phyloP scores from a whole-genome alignment of 371 early-diverging fungal species.

The Mortierella sp. region DNA sequence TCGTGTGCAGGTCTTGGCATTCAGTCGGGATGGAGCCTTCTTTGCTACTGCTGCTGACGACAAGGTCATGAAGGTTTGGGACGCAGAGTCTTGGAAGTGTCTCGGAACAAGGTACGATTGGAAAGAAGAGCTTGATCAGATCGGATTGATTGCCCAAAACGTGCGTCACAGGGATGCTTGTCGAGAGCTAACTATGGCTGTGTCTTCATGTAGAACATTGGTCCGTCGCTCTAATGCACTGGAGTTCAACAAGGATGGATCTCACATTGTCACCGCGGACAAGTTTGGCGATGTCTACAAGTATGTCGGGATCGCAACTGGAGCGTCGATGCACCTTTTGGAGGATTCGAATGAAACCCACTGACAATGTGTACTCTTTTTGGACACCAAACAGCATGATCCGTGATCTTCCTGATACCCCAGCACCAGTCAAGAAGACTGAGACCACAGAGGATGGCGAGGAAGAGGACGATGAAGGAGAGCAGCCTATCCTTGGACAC shows the following conservation, averaged over 20 bases:
- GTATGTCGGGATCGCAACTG: slow-evolving; percentile 50
- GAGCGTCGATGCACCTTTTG: too few species aligned
- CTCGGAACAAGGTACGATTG: slow-evolving; percentile 59
- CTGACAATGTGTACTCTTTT: not conserved
- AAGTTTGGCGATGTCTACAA: slow-evolving; percentile 96
- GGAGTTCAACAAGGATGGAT: slow-evolving; percentile 68
- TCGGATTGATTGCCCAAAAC: too few species aligned
- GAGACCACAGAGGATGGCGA: slow-evolving; percentile 24
- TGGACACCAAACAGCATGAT: slow-evolving; percentile 29
- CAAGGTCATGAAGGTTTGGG: slow-evolving; percentile 77
- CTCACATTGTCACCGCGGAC: slow-evolving; percentile 82
- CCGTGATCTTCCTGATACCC: slow-evolving; percentile 41
- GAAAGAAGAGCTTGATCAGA: not conserved
- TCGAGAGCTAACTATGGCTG: not conserved
- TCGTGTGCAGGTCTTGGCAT: slow-evolving; percentile 65
- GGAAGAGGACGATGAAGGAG: slow-evolving; percentile 58
- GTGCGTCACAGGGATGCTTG: not conserved
- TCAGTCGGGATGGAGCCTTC: slow-evolving; percentile 66
- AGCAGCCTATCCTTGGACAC: slow-evolving; percentile 86
- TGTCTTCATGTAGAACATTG: slow-evolving; percentile 54
- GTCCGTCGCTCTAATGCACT: slow-evolving; percentile 79
- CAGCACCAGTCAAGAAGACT: slow-evolving; percentile 31
- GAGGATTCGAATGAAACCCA: too few species aligned
- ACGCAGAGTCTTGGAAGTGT: slow-evolving; percentile 69
- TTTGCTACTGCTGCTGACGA: slow-evolving; percentile 78